Evolutionary conservation across 2,329 filamentous ascomycete species (phyloP), one percentile per base, ranked within the genome.

Genomic region (Scedosporium minutisporum): DNA sequence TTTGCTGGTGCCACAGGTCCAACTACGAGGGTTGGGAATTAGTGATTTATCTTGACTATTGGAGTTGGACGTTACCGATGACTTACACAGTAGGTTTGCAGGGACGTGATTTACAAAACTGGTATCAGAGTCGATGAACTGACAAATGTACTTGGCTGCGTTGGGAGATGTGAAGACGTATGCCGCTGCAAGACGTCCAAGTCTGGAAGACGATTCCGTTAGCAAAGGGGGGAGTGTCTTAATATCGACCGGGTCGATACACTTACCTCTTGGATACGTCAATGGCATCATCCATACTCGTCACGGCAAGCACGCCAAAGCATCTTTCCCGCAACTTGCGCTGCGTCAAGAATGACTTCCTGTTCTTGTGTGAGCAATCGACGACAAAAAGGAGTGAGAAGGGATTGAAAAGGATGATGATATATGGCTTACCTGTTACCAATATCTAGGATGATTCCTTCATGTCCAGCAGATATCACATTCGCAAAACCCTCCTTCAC

Each of bases 51-150:
- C 29, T 7, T 21, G n/a, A 9, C 5, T 42, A 38, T 42, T 65
- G 69, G 23, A 21, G 38, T 18, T 65, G 16, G 74, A 76, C 27
- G 72, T 71, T 27, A 73, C 73, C 3, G 72, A 76, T 2, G 16
- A 61, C 63, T 29, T 61, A 66, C 65, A 66, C 3, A 87, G 77
- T 2, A 87, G 72, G 41, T 81, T 76, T 2, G 73, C 65, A 0
- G 85, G 84, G 6, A 87, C 76, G 61, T 85, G 80, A 69, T 87
- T 87, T 62, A 83, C 73, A 68, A 80, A 82, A 0, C 80, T 79
- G 0, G 78, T 69, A 12, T 79, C 72, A 2, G 82, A 74, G 7
- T 75, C 67, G 42, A 87, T 72, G 69, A 82, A 85, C 65, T 87
- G 82, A 6, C 77, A 75, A 4, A 87, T 74, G 65, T 87, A 88